Evolutionary conservation across 805 yeast species (phyloP), one percentile per base, ranked within the genome.

Genomic region (Myxozyma geophila): DNA sequence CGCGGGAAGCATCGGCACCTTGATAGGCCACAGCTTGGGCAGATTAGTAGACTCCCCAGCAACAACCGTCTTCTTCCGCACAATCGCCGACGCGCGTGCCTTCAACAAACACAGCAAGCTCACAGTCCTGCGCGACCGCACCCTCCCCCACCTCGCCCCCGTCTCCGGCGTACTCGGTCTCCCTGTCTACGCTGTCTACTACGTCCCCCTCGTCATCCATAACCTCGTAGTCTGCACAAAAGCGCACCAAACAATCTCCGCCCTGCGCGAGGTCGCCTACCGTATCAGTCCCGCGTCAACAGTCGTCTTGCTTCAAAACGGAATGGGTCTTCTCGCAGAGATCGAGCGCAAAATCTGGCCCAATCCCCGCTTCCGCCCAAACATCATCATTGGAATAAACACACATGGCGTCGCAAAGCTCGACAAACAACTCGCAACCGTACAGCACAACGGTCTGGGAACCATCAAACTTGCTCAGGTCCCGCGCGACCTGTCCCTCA

Each of bases 231-330:
- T 93, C 9, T 79, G 96, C 9, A 91, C 96, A 4, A 93, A 93
- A 75, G 85, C 96, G 0, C 85, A 87, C 65, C 90, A 88, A 71
- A 88, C 96, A 0, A 76, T 80, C 23, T 74, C 75, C 2, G 96
- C 98, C 10, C 33, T 64, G 23, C 19, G 28, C 13, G 23, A 33
- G 21, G 37, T 60, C 39, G 37, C 35, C 7, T 39, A 52, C n/a
- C 40, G 49, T 7, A 60, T 60, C 36, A 44, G 41, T 17, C 41
- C 55, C 15, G 7, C 23, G n/a, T 40, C 65, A 15, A 64, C 51
- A n/a, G 37, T 64, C n/a, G 46, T 92, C 51, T 74, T 92, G 23
- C 70, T 92, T n/a, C 98, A 90, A 60, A 90, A 95, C 74, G 99
- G 92, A 0, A 81, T 92, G 80, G 98, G 98, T 9, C 80, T 84